Conservation (phyloP, 768 basidiomycete genomes). For the Hypholoma sublateritium region DNA sequence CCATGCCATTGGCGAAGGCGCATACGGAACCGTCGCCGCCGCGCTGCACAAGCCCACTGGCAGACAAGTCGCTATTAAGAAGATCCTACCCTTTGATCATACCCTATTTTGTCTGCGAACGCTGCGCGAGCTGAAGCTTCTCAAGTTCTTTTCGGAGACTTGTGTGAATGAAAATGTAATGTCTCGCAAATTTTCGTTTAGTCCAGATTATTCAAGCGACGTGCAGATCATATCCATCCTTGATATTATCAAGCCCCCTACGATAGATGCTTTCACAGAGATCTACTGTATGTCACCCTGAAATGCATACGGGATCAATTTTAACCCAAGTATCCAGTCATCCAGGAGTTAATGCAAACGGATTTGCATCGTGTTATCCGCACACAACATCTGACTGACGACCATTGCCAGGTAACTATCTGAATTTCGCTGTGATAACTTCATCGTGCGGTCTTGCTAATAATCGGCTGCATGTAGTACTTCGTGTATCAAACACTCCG, state of each 20-base stretch:
- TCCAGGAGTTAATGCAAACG: conserved; percentile 89
- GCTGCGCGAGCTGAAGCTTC: conserved; percentile 86
- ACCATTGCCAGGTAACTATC: conserved; percentile 71
- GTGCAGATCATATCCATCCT: conserved; percentile 86
- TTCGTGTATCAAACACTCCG: conserved; percentile 85
- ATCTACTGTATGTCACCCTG: conserved; percentile 63
- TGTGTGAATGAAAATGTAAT: conserved; percentile 79
- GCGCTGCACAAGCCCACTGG: conserved; percentile 82
- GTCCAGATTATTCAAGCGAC: not conserved
- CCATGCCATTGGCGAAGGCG: conserved; percentile 79
- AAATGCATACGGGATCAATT: not conserved
- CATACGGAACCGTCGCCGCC: conserved; percentile 88
- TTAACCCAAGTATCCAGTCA: conserved; percentile 44
- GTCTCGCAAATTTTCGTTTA: conserved; percentile 1
- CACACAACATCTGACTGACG: conserved; percentile 87
- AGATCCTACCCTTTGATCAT: conserved; percentile 93
- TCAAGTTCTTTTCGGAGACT: conserved; percentile 80
- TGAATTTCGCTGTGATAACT: conserved; percentile 40
- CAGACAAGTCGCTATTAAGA: conserved; percentile 92
- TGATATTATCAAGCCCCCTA: conserved; percentile 83
- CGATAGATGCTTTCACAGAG: conserved; percentile 78
- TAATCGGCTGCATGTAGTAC: conserved; percentile 43
- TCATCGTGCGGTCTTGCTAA: conserved; percentile 5
- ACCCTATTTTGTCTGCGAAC: conserved; percentile 89
- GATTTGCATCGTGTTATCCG: conserved; percentile 90